phyloP scores from a whole-genome alignment of 2,329 filamentous ascomycete species.

The Penicillium sp. region DNA sequence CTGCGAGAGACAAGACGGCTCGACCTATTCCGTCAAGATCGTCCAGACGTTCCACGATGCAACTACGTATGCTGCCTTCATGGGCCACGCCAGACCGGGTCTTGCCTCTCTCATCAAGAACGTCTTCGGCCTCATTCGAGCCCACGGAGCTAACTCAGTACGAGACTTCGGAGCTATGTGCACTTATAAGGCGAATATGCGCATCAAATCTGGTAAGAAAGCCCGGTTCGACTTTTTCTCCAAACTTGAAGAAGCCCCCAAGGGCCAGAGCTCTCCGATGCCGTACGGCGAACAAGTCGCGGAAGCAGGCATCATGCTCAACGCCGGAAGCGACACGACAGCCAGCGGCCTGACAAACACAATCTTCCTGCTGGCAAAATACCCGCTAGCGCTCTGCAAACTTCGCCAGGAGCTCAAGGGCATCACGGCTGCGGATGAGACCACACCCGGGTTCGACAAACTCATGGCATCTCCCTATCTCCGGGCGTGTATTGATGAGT shows the following conservation, averaged over 20 bases:
- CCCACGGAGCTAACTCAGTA: too few relatives aligned
- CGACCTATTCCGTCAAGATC: too few relatives aligned
- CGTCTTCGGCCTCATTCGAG: too few relatives aligned
- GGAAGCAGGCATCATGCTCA: background rate
- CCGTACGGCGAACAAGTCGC: background rate
- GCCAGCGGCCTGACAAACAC: background rate
- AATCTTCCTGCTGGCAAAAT: background rate
- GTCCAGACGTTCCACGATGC: too few relatives aligned
- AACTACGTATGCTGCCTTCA: too few relatives aligned
- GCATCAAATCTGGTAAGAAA: too few relatives aligned
- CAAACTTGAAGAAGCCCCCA: background rate
- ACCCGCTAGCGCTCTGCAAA: background rate
- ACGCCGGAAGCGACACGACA: conserved; percentile 1
- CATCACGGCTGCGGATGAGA: conserved; percentile 28
- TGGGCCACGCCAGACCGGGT: too few relatives aligned
- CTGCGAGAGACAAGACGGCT: too few relatives aligned
- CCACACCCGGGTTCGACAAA: conserved; percentile 47
- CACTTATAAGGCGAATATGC: too few relatives aligned
- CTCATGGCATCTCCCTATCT: conserved; percentile 51
- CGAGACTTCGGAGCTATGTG: too few relatives aligned
- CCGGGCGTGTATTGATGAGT: conserved; percentile 50
- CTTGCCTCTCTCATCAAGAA: too few relatives aligned
- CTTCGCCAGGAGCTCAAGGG: background rate
- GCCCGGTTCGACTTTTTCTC: background rate
- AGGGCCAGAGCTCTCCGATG: background rate